A percentile compares a stretch with the other conserved stretches of the same genome.
phyloP scores from a whole-genome alignment of 2,329 filamentous ascomycete species.

The Neocatenulostroma microsporum region DNA sequence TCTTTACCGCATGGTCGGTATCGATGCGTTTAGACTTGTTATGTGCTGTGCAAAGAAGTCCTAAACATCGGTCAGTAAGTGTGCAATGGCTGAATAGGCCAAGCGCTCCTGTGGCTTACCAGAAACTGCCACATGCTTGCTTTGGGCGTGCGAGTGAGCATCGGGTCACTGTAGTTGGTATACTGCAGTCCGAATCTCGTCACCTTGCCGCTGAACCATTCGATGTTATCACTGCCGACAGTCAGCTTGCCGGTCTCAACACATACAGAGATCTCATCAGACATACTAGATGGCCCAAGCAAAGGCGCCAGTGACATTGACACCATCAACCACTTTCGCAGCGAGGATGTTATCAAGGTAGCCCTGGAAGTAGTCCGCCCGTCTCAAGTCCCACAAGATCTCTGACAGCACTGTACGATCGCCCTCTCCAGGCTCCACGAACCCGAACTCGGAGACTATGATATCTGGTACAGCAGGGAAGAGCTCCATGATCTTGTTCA shows the following conservation, averaged over 20 bases:
- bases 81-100: too few species aligned
- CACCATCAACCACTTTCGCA: conserved; percentile 28
- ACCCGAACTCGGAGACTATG: conserved; percentile 32
- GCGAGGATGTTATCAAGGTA: conserved; percentile 30
- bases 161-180: conserved; percentile 31
- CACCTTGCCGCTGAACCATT: conserved; percentile 27
- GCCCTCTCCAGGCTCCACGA: conserved; percentile 30
- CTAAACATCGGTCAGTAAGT: too few species aligned
- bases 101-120: too few species aligned
- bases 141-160: conserved; percentile 31
- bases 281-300: conserved; percentile 24
- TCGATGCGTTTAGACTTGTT: too few species aligned
- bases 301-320: conserved; percentile 30
- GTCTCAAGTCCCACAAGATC: conserved; percentile 26
- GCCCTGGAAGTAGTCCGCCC: conserved; percentile 26
- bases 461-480: conserved; percentile 33
- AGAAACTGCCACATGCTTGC: too few species aligned
- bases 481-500: too few species aligned
- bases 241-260: neutral
- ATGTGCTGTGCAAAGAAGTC: too few species aligned
- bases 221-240: neutral
- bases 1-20: too few species aligned
- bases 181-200: conserved; percentile 34
- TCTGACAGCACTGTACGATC: conserved; percentile 23
- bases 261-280: neutral